A percentile compares a stretch with the other conserved stretches of the same genome.
phyloP scores from a whole-genome alignment of 2,329 filamentous ascomycete species.

The Sclerotinia sclerotiorum region DNA sequence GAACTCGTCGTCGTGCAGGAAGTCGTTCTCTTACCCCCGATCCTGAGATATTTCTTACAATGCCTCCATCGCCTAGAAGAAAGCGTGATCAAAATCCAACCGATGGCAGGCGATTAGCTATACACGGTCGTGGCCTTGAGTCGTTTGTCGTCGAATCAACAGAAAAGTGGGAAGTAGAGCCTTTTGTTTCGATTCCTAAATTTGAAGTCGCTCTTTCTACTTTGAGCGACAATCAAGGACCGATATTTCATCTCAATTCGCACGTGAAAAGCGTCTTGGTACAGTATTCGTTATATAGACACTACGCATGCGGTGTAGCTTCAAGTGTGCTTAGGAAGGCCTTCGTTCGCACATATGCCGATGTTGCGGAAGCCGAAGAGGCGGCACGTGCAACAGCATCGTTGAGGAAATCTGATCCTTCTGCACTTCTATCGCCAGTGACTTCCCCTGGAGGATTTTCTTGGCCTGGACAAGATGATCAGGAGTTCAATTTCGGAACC shows the following conservation, averaged over 20 bases:
- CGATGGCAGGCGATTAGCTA: slow-evolving; percentile 77
- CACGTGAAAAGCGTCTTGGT: slow-evolving; percentile 75
- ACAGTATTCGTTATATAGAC: slow-evolving; percentile 90
- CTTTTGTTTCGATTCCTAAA: slow-evolving; percentile 81
- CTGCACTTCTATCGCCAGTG: slow-evolving; percentile 36
- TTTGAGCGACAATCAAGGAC: slow-evolving; percentile 80
- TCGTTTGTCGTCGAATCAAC: slow-evolving; percentile 86
- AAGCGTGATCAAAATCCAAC: slow-evolving; percentile 52
- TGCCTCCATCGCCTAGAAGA: slow-evolving; percentile 53
- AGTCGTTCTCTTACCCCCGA: slow-evolving; percentile 70
- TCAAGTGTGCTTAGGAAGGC: slow-evolving; percentile 70
- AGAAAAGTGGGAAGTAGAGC: slow-evolving; percentile 79
- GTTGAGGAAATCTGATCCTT: slow-evolving; percentile 22
- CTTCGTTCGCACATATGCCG: slow-evolving; percentile 56
- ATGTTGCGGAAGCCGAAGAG: slow-evolving; percentile 46
- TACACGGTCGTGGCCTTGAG: slow-evolving; percentile 82
- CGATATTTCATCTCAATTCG: slow-evolving; percentile 83
- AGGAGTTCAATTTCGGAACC: slow-evolving; percentile 30
- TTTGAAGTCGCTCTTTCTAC: slow-evolving; percentile 87
- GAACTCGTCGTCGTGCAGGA: slow-evolving; percentile 64
- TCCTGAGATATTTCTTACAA: slow-evolving; percentile 56
- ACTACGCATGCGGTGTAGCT: slow-evolving; percentile 86
- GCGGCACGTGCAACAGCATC: slow-evolving; percentile 33
- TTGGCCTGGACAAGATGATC: slow-evolving; percentile 15
- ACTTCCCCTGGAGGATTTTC: slow-evolving; percentile 33